Evolutionary conservation across 257 asterid genomes (phyloP).

Genomic region (Primulina eburnea): DNA sequence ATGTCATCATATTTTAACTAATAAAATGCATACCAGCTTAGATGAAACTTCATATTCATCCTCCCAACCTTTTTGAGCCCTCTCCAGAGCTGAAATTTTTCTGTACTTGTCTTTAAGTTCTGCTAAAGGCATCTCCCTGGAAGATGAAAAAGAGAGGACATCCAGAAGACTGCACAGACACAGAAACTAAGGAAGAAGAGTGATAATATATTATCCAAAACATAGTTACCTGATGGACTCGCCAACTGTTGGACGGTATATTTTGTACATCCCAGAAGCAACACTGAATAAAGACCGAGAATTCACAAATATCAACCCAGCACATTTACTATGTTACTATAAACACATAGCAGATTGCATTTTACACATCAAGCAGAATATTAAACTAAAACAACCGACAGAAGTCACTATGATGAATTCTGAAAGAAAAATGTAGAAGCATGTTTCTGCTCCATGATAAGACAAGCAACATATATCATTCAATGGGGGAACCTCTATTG

Average conservation of each 20-base stretch:
- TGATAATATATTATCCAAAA: slow-evolving; percentile 23
- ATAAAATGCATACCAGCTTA: slow-evolving; percentile 54
- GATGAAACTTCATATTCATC: slow-evolving; percentile 77
- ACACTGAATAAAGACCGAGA: slow-evolving; percentile 50
- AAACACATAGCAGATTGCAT: slow-evolving; percentile 4
- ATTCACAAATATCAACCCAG: slow-evolving; percentile 17
- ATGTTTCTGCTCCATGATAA: not conserved
- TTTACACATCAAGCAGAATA: slow-evolving; percentile 9
- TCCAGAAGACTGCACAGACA: slow-evolving; percentile 22
- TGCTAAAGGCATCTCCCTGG: slow-evolving; percentile 88
- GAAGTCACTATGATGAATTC: slow-evolving; percentile 8
- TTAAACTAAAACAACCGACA: not conserved
- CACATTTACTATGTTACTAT: slow-evolving; percentile 14
- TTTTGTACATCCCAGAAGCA: slow-evolving; percentile 69
- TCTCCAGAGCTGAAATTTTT: slow-evolving; percentile 58
- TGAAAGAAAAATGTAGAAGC: not conserved
- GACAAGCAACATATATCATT: not conserved
- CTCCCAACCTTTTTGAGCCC: slow-evolving; percentile 84
- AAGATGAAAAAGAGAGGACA: slow-evolving; percentile 24
- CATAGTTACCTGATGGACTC: slow-evolving; percentile 75
- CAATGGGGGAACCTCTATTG: not conserved
- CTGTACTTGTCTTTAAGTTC: slow-evolving; percentile 86
- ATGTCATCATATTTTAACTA: not conserved
- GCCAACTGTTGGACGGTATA: slow-evolving; percentile 87
- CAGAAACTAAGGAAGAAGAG: slow-evolving; percentile 20